A percentile compares a stretch with the other conserved stretches of the same genome.
phyloP scores from a whole-genome alignment of 768 basidiomycete species.

The Rhodotorula diobovata region DNA sequence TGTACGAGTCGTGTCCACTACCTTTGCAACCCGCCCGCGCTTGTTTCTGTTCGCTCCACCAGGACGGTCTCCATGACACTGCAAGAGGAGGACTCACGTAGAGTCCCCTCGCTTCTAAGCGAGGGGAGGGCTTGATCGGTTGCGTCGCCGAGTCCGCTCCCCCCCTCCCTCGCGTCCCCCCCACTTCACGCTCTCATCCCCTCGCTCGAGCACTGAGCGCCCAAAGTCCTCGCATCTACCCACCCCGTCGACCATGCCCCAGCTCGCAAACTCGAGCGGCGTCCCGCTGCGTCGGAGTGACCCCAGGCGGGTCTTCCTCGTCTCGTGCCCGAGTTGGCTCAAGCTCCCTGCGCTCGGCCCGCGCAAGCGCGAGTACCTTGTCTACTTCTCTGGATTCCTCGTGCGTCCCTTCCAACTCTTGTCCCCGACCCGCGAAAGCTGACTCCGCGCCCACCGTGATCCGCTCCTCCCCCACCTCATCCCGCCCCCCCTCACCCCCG shows the following conservation, averaged over 20 bases:
- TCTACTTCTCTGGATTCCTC: conserved; percentile 85
- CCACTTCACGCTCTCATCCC: not conserved
- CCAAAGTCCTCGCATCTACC: too few species aligned
- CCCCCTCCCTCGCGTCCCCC: too few species aligned
- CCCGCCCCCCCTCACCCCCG: not conserved
- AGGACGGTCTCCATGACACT: too few species aligned
- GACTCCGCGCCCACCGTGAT: too few species aligned
- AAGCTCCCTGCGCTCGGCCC: conserved; percentile 52
- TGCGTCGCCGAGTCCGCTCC: too few species aligned
- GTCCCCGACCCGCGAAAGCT: not conserved
- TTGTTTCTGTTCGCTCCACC: too few species aligned
- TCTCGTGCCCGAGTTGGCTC: conserved; percentile 64
- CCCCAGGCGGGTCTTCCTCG: conserved; percentile 78
- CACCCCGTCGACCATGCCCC: not conserved
- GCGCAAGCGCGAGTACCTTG: conserved; percentile 71
- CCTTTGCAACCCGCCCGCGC: not conserved
- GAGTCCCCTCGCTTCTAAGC: too few species aligned
- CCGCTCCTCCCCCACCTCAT: conserved; percentile 8
- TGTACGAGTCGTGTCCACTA: conserved; percentile 5
- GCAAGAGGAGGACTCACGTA: too few species aligned
- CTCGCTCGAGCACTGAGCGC: not conserved
- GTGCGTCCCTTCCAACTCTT: conserved; percentile 54
- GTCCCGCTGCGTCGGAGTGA: conserved; percentile 49
- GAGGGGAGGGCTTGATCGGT: too few species aligned
- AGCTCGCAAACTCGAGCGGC: not conserved